Evolutionary conservation across 2,329 filamentous ascomycete species (phyloP).

Genomic region (Trichoderma sp.): DNA sequence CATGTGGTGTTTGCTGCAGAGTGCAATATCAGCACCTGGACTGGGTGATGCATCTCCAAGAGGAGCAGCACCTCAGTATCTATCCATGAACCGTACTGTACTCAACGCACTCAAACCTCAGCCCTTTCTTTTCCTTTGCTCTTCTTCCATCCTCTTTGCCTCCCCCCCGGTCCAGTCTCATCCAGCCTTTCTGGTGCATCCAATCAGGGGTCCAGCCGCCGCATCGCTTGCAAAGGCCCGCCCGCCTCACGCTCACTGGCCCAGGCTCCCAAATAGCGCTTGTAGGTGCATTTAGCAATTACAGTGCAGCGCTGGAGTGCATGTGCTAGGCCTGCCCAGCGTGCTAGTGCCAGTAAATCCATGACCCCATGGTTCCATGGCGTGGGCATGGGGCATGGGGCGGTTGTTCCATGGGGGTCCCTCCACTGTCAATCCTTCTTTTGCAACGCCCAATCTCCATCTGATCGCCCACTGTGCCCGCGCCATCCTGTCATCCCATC

Average conservation of each 20-base stretch:
- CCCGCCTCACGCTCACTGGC: conserved; percentile 13
- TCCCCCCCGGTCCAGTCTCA: not conserved
- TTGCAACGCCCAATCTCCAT: conserved; percentile 17
- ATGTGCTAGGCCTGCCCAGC: conserved; percentile 9
- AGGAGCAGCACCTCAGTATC: too few relatives aligned
- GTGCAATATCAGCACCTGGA: not conserved
- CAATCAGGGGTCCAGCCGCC: conserved; percentile 7
- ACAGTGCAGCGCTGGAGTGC: not conserved
- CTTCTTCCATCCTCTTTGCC: not conserved
- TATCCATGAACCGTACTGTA: not conserved
- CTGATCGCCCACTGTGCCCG: conserved; percentile 10
- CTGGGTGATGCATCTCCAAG: not conserved
- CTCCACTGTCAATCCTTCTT: conserved; percentile 10
- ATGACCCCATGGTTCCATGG: conserved; percentile 12
- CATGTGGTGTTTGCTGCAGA: not conserved
- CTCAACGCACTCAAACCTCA: not conserved
- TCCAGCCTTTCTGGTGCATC: not conserved
- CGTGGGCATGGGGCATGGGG: not conserved
- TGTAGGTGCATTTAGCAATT: conserved; percentile 1
- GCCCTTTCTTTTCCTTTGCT: not conserved
- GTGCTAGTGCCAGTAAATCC: not conserved
- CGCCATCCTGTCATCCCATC: conserved; percentile 1
- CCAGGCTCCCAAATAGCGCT: not conserved
- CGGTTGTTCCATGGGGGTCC: conserved; percentile 7
- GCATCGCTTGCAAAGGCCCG: conserved; percentile 13